phyloP scores from a whole-genome alignment of 257 asterid genomes.

The Schizonepeta tenuifolia region DNA sequence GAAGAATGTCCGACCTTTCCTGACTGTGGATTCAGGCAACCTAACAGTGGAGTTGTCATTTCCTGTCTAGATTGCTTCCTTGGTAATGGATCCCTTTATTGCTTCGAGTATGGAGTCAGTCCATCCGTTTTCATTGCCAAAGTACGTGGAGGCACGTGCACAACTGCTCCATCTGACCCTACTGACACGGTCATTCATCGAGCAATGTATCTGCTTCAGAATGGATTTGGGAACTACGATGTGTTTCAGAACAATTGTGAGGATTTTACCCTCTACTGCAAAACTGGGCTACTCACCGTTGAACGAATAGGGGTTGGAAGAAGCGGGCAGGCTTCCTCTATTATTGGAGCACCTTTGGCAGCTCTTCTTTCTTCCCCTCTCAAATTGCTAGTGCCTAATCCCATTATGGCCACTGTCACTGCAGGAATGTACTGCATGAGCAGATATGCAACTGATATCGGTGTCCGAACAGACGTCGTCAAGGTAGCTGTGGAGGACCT shows the following conservation, averaged over 20 bases:
- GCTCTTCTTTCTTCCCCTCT: constrained; percentile 77
- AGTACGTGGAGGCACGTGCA: constrained; percentile 87
- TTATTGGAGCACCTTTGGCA: constrained; percentile 80
- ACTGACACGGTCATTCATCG: constrained; percentile 60
- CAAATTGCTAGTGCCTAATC: constrained; percentile 67
- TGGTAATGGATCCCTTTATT: constrained; percentile 60
- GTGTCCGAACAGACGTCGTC: constrained; percentile 67
- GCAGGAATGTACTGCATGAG: constrained; percentile 90
- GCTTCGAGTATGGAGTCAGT: constrained; percentile 70
- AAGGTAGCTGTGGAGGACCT: constrained; percentile 82
- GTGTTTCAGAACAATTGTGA: constrained; percentile 88
- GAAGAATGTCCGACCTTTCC: constrained; percentile 75
- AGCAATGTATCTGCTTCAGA: constrained; percentile 80
- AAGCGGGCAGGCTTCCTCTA: constrained; percentile 84
- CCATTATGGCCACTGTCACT: constrained; percentile 72
- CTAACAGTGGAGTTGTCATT: constrained; percentile 64
- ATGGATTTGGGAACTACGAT: constrained; percentile 77
- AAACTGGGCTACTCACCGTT: constrained; percentile 75
- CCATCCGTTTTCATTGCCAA: constrained; percentile 68
- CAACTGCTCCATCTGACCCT: constrained; percentile 67
- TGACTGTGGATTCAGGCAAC: constrained; percentile 82
- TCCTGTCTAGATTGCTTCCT: constrained; percentile 88
- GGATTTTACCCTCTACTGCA: constrained; percentile 82
- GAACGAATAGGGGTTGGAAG: constrained; percentile 76
- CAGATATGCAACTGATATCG: constrained; percentile 81